Evolutionary conservation across 1,284 basidiomycete species (phyloP).

Genomic region (Ganoderma leucocontextum): DNA sequence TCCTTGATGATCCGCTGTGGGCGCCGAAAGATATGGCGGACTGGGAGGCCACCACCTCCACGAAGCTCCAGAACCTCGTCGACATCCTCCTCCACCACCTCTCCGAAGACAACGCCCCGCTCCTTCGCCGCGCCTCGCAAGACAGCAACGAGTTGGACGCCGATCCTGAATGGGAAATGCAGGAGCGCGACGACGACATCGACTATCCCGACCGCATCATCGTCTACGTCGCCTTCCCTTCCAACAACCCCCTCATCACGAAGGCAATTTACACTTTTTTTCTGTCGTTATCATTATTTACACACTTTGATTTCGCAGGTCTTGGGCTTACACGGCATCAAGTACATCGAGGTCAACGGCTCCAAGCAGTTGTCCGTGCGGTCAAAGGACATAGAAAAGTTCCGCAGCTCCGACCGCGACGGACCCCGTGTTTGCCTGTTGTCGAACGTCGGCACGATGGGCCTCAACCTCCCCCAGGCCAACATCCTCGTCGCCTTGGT

Average conservation of each 20-base stretch:
- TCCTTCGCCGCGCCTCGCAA: too few species aligned
- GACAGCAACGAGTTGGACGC: too few species aligned
- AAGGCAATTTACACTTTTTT: neutral
- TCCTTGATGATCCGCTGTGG: neutral
- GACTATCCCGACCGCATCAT: neutral
- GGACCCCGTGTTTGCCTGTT: neutral
- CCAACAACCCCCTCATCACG: neutral
- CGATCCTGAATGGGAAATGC: neutral
- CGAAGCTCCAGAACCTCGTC: neutral
- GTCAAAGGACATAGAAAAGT: neutral
- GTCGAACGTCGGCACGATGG: neutral
- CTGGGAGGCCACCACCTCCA: neutral
- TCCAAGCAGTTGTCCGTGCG: neutral
- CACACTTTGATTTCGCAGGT: neutral
- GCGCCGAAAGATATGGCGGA: neutral
- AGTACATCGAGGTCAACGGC: neutral
- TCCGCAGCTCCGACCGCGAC: neutral
- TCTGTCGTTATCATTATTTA: neutral
- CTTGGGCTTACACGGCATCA: neutral
- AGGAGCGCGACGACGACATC: neutral
- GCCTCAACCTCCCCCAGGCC: neutral
- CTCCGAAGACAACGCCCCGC: neutral
- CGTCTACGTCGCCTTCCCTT: neutral
- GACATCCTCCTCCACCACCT: neutral
- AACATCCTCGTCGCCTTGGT: neutral